Base-by-base conservation (phyloP, 2,329 filamentous ascomycete genomes). In the Calonectria naviculata region DNA sequence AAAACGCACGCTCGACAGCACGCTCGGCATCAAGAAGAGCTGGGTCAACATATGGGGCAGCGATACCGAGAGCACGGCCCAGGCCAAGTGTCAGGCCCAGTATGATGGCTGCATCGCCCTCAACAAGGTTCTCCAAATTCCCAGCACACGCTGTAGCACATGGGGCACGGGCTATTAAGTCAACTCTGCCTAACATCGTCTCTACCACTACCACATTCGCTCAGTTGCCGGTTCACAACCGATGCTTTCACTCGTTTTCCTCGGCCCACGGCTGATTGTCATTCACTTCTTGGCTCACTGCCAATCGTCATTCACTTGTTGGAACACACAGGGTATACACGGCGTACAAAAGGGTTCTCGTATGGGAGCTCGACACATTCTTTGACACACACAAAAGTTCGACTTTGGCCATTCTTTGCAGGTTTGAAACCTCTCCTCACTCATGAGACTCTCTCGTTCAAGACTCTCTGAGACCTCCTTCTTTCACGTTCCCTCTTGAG, bases 11-110 rank as follows among this genome's bases (percentile, higher is more conserved):
- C 67, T 74, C 28, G 79, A 52, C 21, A 44, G 28, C 13, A 4
- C 28, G 19, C 67, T 70, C 3, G 77, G 77, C 7, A 70, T 78
- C 42, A 73, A 77, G 67, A 77, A 74, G 54, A 76, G 78, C 66
- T 80, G 71, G 70, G 70, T 74, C 70, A 79, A 76, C 71, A 56
- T 73, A 31, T 80, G 77, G 67, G 74, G 77, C 47, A 81, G 80
- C 73, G 82, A 83, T 44, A 75, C 76, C 64, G 79, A 79, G 65
- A 73, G 76, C 65, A 81, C 79, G 64, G 79, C 80, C n/a, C 72
- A 73, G 52, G 78, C 74, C 65, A 87, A 88, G 78, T 90, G 88
- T 79, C 80, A 83, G 69, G 80, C 82, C 24, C 88, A 90, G 82
- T 87, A 87, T 75, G 73, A 73, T 4, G 87, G 89, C 76, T 90